These are phyloP conservation scores for Vaccinium darrowii DNA, from an alignment of 148 eudicot species.

Conservation along the genomic window DNA sequence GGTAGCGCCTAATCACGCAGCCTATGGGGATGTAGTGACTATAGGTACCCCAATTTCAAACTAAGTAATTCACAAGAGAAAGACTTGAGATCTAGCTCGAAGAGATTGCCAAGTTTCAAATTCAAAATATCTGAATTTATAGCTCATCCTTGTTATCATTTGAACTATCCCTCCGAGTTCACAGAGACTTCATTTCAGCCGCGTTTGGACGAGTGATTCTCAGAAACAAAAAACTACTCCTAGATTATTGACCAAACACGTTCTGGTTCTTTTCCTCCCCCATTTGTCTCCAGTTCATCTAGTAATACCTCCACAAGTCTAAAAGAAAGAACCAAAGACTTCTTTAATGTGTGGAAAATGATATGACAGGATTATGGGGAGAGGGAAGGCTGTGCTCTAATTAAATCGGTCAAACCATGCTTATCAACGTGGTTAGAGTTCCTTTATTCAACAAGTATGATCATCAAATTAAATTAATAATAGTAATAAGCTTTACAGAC, in stretches of 20 bases:
- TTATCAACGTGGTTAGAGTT: too few relatives aligned
- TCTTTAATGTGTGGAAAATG: not conserved
- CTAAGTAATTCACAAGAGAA: too few relatives aligned
- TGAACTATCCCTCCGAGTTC: too few relatives aligned
- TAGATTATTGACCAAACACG: not conserved
- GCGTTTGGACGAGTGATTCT: not conserved
- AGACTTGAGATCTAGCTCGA: too few relatives aligned
- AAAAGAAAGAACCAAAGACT: not conserved
- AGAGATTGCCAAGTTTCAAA: too few relatives aligned
- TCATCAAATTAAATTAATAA: too few relatives aligned
- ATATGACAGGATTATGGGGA: not conserved
- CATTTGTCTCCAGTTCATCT: not conserved
- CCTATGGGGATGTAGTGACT: too few relatives aligned
- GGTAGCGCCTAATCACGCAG: too few relatives aligned
- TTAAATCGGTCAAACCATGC: not conserved
- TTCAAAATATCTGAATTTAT: too few relatives aligned
- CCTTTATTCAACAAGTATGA: too few relatives aligned
- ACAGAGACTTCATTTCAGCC: not conserved
- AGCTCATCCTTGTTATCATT: too few relatives aligned
- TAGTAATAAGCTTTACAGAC: not conserved
- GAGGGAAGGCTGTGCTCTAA: not conserved
- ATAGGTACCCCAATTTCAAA: too few relatives aligned
- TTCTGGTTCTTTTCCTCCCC: not conserved
- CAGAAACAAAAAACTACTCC: not conserved
- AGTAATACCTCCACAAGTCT: not conserved